Percentiles rank a stretch among this genome's conserved stretches.
These are phyloP conservation scores for Phytophthora parvispora DNA, from an alignment of 352 stramenopile genomes.

Conservation along the genomic window DNA sequence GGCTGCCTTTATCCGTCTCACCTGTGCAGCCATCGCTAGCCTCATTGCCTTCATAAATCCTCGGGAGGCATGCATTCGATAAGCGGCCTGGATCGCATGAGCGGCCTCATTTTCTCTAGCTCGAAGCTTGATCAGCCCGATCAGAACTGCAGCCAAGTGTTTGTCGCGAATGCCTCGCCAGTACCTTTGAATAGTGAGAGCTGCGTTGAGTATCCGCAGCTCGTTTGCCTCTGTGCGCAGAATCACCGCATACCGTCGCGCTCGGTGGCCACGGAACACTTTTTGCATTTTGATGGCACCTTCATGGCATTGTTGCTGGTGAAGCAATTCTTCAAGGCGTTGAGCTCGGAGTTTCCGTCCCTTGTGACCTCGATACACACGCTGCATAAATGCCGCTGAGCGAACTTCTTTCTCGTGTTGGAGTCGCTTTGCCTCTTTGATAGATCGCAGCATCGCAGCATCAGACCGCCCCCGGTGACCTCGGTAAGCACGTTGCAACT, in stretches of 20 bases:
- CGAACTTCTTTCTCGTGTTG: conserved; percentile 56
- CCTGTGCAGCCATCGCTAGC: conserved; percentile 54
- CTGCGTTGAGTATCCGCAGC: conserved; percentile 56
- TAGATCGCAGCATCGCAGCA: conserved; percentile 54
- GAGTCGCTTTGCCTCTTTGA: conserved; percentile 51
- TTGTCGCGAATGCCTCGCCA: conserved; percentile 85
- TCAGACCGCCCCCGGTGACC: conserved; percentile 69
- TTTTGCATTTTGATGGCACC: conserved; percentile 74
- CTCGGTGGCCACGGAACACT: conserved; percentile 71
- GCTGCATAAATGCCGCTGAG: conserved; percentile 73
- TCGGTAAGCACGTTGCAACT: conserved; percentile 79
- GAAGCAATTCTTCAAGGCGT: conserved; percentile 60
- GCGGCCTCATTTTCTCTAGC: conserved; percentile 68
- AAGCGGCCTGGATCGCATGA: conserved; percentile 67
- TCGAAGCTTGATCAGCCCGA: conserved; percentile 77
- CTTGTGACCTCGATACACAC: conserved; percentile 78
- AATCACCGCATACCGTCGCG: conserved; percentile 48
- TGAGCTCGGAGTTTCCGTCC: conserved; percentile 55
- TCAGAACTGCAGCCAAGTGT: conserved; percentile 74
- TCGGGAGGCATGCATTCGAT: conserved; percentile 66
- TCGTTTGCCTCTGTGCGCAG: conserved; percentile 52
- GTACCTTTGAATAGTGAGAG: conserved; percentile 79
- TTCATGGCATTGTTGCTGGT: conserved; percentile 55
- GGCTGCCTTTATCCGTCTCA: conserved; percentile 51
- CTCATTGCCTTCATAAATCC: conserved; percentile 75